A percentile compares a stretch with the other conserved stretches of the same genome.
phyloP scores from a whole-genome alignment of 2,329 filamentous ascomycete genomes.

The Phaeosphaeriaceae sp. region DNA sequence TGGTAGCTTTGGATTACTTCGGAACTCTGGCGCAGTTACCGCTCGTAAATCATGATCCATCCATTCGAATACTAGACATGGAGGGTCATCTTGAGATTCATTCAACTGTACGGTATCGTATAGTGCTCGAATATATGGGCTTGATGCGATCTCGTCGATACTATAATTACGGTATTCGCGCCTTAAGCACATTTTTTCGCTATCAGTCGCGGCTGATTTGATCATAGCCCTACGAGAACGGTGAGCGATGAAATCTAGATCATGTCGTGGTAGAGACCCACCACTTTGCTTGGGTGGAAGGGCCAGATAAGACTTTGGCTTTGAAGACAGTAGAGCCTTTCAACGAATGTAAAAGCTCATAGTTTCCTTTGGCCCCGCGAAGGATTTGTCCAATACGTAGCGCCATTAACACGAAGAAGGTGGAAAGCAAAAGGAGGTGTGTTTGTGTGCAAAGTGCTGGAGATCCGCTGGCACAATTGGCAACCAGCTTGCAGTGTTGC shows the following conservation, averaged over 20 bases:
- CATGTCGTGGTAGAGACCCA: slow-evolving; percentile 1
- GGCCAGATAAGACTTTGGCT: slow-evolving; percentile 9
- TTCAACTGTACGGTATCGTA: slow-evolving; percentile 16
- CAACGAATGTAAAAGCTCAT: slow-evolving; percentile 17
- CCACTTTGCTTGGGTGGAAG: slow-evolving; percentile 5
- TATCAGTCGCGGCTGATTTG: slow-evolving; percentile 15
- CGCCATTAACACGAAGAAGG: slow-evolving; percentile 3
- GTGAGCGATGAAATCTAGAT: background rate
- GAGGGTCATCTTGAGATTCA: slow-evolving; percentile 5
- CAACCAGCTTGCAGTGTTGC: too few species aligned
- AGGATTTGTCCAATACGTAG: slow-evolving; percentile 21
- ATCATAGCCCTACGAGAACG: slow-evolving; percentile 20
- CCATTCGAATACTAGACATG: slow-evolving; percentile 30
- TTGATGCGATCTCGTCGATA: slow-evolving; percentile 16
- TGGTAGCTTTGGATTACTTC: slow-evolving; percentile 1
- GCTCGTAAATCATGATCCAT: slow-evolving; percentile 23
- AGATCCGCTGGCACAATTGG: too few species aligned
- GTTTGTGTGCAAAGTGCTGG: too few species aligned
- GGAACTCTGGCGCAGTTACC: too few species aligned
- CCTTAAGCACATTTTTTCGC: slow-evolving; percentile 13
- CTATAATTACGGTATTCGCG: slow-evolving; percentile 24
- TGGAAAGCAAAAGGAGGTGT: too few species aligned
- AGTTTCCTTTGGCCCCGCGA: slow-evolving; percentile 21
- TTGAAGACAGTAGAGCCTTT: slow-evolving; percentile 26
- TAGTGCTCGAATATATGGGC: slow-evolving; percentile 22